These are phyloP conservation scores for Mucuna pruriens DNA, from an alignment of 306 rosid species.

Conservation along the genomic window DNA sequence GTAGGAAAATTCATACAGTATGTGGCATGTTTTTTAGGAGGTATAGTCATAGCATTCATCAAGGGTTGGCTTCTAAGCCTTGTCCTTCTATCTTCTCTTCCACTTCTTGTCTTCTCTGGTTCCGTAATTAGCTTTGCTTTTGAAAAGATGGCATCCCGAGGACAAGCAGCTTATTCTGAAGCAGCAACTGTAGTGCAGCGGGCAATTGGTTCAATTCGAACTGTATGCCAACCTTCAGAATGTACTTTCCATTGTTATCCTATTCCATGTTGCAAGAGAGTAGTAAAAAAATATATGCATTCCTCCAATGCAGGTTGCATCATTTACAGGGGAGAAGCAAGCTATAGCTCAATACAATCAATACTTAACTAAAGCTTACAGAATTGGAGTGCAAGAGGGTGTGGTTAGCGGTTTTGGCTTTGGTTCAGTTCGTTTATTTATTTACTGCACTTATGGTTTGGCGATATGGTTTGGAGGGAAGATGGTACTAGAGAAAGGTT, in stretches of 20 bases:
- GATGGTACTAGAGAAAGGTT: conserved; percentile 72
- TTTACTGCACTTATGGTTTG: conserved; percentile 58
- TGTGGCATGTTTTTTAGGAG: conserved; percentile 57
- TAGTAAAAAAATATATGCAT: conserved; percentile 14
- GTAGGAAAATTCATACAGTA: conserved; percentile 73
- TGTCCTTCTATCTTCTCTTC: conserved; percentile 70
- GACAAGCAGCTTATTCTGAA: conserved; percentile 71
- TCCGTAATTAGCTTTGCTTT: conserved; percentile 53
- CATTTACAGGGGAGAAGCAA: conserved; percentile 76
- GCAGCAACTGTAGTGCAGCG: conserved; percentile 75
- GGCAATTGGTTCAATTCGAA: conserved; percentile 76
- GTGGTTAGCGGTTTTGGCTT: conserved; percentile 66
- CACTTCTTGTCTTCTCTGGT: conserved; percentile 70
- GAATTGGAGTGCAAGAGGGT: conserved; percentile 70
- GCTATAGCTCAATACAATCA: conserved; percentile 60
- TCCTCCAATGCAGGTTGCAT: conserved; percentile 61
- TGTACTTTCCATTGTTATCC: conserved; percentile 21
- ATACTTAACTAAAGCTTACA: conserved; percentile 65
- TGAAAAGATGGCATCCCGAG: conserved; percentile 66
- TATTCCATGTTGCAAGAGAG: neutral
- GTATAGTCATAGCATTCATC: conserved; percentile 67
- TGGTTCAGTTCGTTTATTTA: conserved; percentile 52
- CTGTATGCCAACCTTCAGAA: conserved; percentile 60
- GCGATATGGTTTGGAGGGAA: conserved; percentile 77
- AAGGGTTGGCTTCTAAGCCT: conserved; percentile 84